Evolutionary conservation across 352 stramenopile genomes (phyloP).

Genomic region (Stramenopiles sp.): DNA sequence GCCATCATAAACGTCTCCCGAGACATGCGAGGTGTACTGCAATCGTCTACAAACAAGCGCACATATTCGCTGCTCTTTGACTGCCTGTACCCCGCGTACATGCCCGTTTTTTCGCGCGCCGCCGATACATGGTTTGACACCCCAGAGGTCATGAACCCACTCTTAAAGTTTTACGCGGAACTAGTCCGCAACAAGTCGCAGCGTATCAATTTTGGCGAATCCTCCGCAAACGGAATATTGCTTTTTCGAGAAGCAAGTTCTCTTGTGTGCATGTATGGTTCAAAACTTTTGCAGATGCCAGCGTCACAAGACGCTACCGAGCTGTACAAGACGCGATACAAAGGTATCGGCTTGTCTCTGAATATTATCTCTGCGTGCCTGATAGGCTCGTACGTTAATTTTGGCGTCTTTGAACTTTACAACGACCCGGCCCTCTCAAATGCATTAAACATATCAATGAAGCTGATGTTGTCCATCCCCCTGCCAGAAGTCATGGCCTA

Average conservation of each 20-base stretch:
- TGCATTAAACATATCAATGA: slow-evolving; percentile 75
- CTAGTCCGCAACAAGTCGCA: slow-evolving; percentile 81
- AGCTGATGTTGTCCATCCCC: slow-evolving; percentile 80
- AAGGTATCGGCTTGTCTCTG: slow-evolving; percentile 80
- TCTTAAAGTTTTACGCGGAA: slow-evolving; percentile 93
- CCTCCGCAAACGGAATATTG: slow-evolving; percentile 88
- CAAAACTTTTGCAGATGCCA: slow-evolving; percentile 25
- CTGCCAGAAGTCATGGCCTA: slow-evolving; percentile 85
- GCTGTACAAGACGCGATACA: slow-evolving; percentile 90
- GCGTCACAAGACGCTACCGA: slow-evolving; percentile 18
- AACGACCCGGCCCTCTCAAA: slow-evolving; percentile 82
- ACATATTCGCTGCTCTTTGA: slow-evolving; percentile 94
- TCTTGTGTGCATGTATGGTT: slow-evolving; percentile 83
- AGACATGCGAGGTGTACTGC: slow-evolving; percentile 82
- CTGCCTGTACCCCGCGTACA: slow-evolving; percentile 84
- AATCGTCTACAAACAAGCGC: slow-evolving; percentile 81
- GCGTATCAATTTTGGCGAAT: slow-evolving; percentile 92
- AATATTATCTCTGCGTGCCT: slow-evolving; percentile 39
- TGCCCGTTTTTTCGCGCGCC: slow-evolving; percentile 76
- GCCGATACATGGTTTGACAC: slow-evolving; percentile 77
- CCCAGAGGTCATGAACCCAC: slow-evolving; percentile 74
- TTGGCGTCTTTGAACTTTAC: slow-evolving; percentile 96
- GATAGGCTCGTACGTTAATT: slow-evolving; percentile 91
- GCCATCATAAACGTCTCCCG: slow-evolving; percentile 84
- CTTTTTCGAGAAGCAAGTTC: slow-evolving; percentile 86